Conservation (phyloP, 257 asterid species). For the Solanum pinnatisectum region DNA sequence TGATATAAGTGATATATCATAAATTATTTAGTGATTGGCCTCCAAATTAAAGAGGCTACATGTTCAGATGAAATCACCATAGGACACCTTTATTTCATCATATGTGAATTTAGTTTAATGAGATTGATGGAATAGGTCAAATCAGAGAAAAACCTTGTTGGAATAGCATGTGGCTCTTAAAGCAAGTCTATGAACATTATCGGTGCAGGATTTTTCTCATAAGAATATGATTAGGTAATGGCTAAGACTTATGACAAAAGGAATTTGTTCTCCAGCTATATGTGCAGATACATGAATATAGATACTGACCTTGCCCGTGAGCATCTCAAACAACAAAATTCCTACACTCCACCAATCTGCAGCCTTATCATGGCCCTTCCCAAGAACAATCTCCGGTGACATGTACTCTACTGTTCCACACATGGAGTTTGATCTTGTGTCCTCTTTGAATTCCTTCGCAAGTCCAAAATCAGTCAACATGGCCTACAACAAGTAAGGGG, state of each 20-base stretch:
- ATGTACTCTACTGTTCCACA: constrained; percentile 68
- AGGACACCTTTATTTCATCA: neutral
- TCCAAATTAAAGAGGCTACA: neutral
- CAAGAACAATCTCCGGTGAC: constrained; percentile 62
- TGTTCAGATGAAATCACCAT: neutral
- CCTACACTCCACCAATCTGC: constrained; percentile 72
- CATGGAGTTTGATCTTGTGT: constrained; percentile 46
- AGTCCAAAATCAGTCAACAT: constrained; percentile 52
- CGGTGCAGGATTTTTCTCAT: neutral
- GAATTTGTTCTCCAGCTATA: neutral
- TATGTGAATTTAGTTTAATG: neutral
- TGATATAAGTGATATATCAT: neutral
- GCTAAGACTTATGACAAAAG: neutral
- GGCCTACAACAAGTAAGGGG: constrained; percentile 6
- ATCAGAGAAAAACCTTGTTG: neutral
- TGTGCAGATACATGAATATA: neutral
- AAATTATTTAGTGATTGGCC: neutral
- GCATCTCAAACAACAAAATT: constrained; percentile 19
- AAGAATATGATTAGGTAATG: neutral
- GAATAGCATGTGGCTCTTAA: neutral
- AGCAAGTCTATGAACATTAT: neutral
- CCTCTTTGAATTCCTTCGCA: constrained; percentile 45
- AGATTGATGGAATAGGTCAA: neutral
- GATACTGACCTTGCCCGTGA: constrained; percentile 7
- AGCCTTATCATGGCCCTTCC: constrained; percentile 67